Evolutionary conservation across 805 yeast genomes (phyloP), one percentile per base, ranked within the genome.

Genomic region (Ogataea allantospora): DNA sequence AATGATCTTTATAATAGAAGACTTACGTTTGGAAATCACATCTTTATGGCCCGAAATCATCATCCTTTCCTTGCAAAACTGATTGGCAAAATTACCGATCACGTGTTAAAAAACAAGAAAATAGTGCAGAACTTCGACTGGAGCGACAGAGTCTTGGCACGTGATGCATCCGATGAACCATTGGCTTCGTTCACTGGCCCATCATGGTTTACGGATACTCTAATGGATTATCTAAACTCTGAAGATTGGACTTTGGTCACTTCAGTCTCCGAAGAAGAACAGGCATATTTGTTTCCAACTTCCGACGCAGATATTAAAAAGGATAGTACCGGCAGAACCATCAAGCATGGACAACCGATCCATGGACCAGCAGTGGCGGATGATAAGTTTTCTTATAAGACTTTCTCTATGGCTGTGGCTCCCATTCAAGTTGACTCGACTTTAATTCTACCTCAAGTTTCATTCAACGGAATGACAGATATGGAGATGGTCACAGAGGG

Each of bases 51-150:
- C 17, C 51, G 51, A 18, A 34, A 32, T 7, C 47, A 50, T 34
- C 58, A 54, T 41, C 57, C 58, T 15, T 50, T 52, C 26, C 36
- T 55, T 8, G 53, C 50, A 3, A 44, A 39, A 23, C 35, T 55
- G 24, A 53, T 53, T 20, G 53, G 54, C 3, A 43, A 40, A 13
- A 50, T 55, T 20, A 47, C 54, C 8, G 45, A 38, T 27, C 30
- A 44, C 16, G 30, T 37, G 5, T 47, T 37, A 33, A 16, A 16
- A 4, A 35, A 44, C 30, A 27, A 30, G 14, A 38, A 30, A 2
- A 15, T 12, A 18, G 33, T 47, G 12, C 8, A 26, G 13, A 13
- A 11, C 1, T 29, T 42, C 6, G 39, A 51, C 26, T 49, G 51
- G 53, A 43, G 41, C n/a, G 34, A 32, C 6, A 27, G 34, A 3